These are phyloP conservation scores for Plasmopara muralis DNA, from an alignment of 352 stramenopile species.

Conservation along the genomic window DNA sequence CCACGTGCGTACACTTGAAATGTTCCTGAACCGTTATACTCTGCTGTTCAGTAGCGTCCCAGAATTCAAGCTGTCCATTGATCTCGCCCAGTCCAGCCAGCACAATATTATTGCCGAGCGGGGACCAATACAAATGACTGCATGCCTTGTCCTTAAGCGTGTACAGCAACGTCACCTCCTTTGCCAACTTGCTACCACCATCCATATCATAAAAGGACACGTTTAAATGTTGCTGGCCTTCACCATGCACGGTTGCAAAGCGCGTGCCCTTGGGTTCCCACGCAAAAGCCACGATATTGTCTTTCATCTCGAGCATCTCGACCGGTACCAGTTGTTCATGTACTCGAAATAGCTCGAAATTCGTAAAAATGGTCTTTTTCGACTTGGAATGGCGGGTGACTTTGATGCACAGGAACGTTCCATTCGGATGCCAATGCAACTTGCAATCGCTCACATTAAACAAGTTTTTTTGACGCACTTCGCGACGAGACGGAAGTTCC, in stretches of 20 bases:
- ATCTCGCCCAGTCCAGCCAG: constrained; percentile 93
- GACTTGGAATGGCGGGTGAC: constrained; percentile 86
- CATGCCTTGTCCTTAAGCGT: constrained; percentile 93
- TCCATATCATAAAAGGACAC: constrained; percentile 98
- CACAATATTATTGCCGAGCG: constrained; percentile 89
- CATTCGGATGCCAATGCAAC: constrained; percentile 95
- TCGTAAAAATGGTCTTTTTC: constrained; percentile 99
- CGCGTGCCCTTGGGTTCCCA: constrained; percentile 95
- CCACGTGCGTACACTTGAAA: constrained; percentile 96
- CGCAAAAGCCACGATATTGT: constrained; percentile 92
- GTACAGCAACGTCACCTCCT: constrained; percentile 93
- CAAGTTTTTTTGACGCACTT: constrained; percentile 97
- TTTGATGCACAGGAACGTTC: constrained; percentile 90
- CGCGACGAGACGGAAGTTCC: constrained; percentile 90
- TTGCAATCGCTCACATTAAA: constrained; percentile 95
- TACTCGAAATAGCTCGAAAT: constrained; percentile 98
- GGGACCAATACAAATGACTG: constrained; percentile 97
- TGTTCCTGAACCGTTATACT: constrained; percentile 94
- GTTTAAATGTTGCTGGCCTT: constrained; percentile 86
- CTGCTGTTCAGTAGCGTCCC: constrained; percentile 94
- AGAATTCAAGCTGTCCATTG: constrained; percentile 96
- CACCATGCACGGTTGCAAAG: constrained; percentile 96
- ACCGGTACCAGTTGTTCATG: constrained; percentile 93
- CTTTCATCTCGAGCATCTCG: constrained; percentile 97
- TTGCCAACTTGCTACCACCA: constrained; percentile 45